phyloP scores from a whole-genome alignment of 805 yeast genomes.

The Blastobotrys muscicola region DNA sequence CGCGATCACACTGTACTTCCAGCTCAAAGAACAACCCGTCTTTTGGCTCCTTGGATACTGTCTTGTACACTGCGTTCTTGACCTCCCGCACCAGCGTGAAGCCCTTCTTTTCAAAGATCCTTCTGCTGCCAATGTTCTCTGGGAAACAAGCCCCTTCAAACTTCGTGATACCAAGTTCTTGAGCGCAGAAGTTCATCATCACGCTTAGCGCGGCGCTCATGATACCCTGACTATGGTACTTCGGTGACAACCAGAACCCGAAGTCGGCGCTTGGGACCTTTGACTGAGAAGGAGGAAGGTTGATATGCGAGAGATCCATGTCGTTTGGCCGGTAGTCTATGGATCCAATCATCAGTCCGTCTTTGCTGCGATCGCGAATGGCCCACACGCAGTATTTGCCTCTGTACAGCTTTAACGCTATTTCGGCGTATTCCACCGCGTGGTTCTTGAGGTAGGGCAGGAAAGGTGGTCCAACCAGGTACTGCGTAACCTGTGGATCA shows the following conservation, averaged over 20 bases:
- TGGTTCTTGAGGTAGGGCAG: slow-evolving; percentile 10
- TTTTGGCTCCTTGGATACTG: too few relatives aligned
- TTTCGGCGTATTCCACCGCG: slow-evolving; percentile 7
- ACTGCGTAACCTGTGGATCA: slow-evolving; percentile 7
- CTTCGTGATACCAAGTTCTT: slow-evolving; percentile 1
- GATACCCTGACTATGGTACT: slow-evolving; percentile 13
- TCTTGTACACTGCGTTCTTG: slow-evolving; percentile 1
- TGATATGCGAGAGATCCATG: background rate
- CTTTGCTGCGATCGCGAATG: too few relatives aligned
- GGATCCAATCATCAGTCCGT: background rate
- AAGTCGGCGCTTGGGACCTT: slow-evolving; percentile 5
- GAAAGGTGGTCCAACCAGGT: slow-evolving; percentile 9
- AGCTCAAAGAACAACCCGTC: too few relatives aligned
- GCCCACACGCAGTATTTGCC: too few relatives aligned
- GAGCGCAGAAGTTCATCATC: slow-evolving; percentile 6
- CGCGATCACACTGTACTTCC: too few relatives aligned
- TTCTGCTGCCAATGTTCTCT: slow-evolving; percentile 13
- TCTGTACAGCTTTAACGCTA: background rate
- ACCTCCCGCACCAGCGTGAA: slow-evolving; percentile 8
- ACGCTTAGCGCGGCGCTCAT: slow-evolving; percentile 9
- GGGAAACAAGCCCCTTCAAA: slow-evolving; percentile 10
- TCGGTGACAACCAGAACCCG: slow-evolving; percentile 17
- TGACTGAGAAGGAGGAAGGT: background rate
- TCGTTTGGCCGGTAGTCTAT: background rate
- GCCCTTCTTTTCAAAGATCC: slow-evolving; percentile 14